Evolutionary conservation across 1,139 yeast species (phyloP), one percentile per base, ranked within the genome.

Genomic region (Magnusiomyces suaveolens): DNA sequence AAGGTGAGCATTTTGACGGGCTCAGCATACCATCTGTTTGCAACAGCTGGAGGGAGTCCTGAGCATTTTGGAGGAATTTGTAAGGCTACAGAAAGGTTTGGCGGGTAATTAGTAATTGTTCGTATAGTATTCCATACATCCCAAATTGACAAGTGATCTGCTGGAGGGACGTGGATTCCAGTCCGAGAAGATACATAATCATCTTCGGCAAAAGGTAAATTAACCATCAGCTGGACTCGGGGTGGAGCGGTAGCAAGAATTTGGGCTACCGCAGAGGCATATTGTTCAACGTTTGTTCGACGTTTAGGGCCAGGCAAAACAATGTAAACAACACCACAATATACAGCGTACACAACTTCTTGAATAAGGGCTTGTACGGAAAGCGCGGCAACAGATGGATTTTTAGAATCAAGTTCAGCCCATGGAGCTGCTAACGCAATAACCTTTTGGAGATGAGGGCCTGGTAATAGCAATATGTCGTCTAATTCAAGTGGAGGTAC

Each of bases 41-140:
- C 79, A 46, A 66, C 66, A 1, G 70, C 69, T 1, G 83, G 81
- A 0, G 80, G 75, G 44, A 72, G 70, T 3, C 67, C 64, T 50
- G 74, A 71, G 44, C 50, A 49, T 43, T 54, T 54, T 18, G 56
- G 52, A 2, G 84, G 82, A 1, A 82, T 68, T 14, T 82, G 84
- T 36, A 83, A 66, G 0, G 85, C 81, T 2, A 83, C 76, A 1
- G 79, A 75, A 18, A 83, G 67, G 26, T 78, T 75, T 1, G 69
- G 61, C 48, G 81, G 74, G 60, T 81, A 80, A 53, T 75, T 74
- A 61, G 83, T 79, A 43, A 76, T 69, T 8, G 74, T 71, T 26
- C 87, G 69, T 14, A 83, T 75, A 0, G 84, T 74, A 62, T 82
- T 80, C 88, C 88, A 83, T 60, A 81, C 75, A 55, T 81, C 85